phyloP scores from a whole-genome alignment of 257 asterid genomes.

The Forsythia suspensa region DNA sequence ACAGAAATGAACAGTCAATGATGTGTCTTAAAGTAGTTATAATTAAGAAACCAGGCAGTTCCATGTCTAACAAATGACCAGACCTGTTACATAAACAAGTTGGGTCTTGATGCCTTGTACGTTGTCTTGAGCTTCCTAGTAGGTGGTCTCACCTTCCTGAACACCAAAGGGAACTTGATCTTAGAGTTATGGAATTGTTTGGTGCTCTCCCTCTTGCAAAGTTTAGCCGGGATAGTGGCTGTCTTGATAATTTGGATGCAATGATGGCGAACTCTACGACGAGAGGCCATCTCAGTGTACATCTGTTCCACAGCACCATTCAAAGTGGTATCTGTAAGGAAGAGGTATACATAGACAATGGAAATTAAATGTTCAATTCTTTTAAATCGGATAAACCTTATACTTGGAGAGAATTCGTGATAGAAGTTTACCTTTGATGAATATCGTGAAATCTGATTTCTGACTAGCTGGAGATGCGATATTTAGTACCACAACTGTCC shows the following conservation, averaged over 20 bases:
- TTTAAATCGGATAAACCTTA: no score
- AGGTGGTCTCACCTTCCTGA: conserved; percentile 67
- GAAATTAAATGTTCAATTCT: no score
- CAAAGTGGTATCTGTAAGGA: conserved; percentile 82
- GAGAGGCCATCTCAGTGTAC: conserved; percentile 96
- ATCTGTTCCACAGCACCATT: conserved; percentile 85
- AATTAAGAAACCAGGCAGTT: no score
- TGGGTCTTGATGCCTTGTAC: conserved; percentile 64
- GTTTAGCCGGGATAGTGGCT: conserved; percentile 80
- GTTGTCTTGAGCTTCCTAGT: conserved; percentile 69
- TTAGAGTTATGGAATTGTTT: conserved; percentile 79
- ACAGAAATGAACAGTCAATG: no score
- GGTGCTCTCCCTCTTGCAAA: conserved; percentile 84
- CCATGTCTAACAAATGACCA: not conserved
- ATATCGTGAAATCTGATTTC: no score
- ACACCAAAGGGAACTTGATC: conserved; percentile 75
- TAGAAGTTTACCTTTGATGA: no score
- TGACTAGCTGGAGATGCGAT: no score
- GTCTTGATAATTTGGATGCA: conserved; percentile 90
- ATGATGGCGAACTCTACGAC: conserved; percentile 77
- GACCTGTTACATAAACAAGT: conserved; percentile 50
- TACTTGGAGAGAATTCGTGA: no score
- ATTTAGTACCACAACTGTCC: no score
- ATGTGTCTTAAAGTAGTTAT: no score
- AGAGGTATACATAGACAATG: no score